Evolutionary conservation across 2,329 filamentous ascomycete species (phyloP), one percentile per base, ranked within the genome.

Genomic region (Akanthomyces muscarius): DNA sequence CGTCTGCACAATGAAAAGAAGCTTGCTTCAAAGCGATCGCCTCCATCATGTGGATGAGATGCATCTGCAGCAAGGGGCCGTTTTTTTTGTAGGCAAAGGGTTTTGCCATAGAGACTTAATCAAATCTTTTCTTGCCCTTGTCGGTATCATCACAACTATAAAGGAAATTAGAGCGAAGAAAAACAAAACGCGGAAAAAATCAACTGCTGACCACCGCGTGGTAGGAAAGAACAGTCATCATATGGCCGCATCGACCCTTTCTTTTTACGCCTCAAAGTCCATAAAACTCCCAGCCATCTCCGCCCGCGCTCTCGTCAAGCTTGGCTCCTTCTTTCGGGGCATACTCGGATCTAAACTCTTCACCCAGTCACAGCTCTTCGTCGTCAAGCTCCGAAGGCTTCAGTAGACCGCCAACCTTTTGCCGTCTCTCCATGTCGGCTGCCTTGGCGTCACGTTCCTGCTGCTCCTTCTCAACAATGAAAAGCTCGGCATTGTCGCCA

Each of bases 361-460:
- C 76, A 51, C 86, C 79, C 66, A 93, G 91, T 97, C 92, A 97
- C 77, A 93, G 83, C 78, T 93, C 90, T 71, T 94, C 91, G 70
- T 94, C 91, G 68, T 92, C 94, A 73, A 99, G 86, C 75, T 99
- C 95, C n/a, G 92, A 95, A 56, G 95, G 96, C 82, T 99, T 98
- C 72, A 99, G 82, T 65, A 99, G 83, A 71, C 96, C 95, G 69
- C 95, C 93, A 62, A 99, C 92, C 83, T 97, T 98, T 79, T 94
- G 91, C 66, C 91, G 88, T 69, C 94, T 89, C 77, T 97, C 92
- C 71, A 93, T 88, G 75, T 99, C 96, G 25, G 92, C 90, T 55
- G 89, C 88, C 75, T 93, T 92, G 53, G 90, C 91, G 69, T 94
- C 91, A 67, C 87, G 87, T 65, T 94, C 89, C 67, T 92, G 92